Evolutionary conservation across 257 asterid species (phyloP), one percentile per base, ranked within the genome.

Genomic region (Asclepias syriaca): DNA sequence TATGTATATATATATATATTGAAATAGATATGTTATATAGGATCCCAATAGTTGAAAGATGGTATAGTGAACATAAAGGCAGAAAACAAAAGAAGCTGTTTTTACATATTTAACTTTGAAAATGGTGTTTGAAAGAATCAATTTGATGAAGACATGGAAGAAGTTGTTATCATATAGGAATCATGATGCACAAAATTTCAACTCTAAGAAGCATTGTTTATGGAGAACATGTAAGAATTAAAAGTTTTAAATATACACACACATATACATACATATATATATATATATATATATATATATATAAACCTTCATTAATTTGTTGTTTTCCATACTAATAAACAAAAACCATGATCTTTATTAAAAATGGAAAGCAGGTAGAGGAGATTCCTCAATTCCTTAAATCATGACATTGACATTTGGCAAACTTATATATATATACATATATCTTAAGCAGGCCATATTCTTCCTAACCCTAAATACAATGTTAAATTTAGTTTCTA

Each of bases 111-210:
- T 45, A 21, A 48, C 73, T 18, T 72, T 72, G 79, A 75, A 79
- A 59, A 40, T 65, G 69, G 53, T 67, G 75, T 68, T 75, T 75
- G 77, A 79, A 74, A 48, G 79, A 78, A 78, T 70, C 79, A 74
- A 70, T 69, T n/a, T 55, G 73, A 21, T 34, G 3, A 37, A 55
- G 10, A 39, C 56, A 56, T 13, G 39, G 27, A 57, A 70, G 58
- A 10, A 37, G 65, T 71, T 55, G 19, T 49, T 66, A 53, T 66
- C 74, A 59, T 22, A 66, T 43, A 8, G 11, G 48, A 43, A 43
- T 43, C 9, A 6, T 43, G 48, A 34, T 24, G 39, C 21, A 10
- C 54, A 6, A 48, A 70, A 40, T 70, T 65, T 68, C 73, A 70
- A 70, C 43, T 65, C 65, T 46, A 39, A 12, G 22, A 49, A 43